Evolutionary conservation across 192 early-diverging fungal species (phyloP), one percentile per base, ranked within the genome.

Genomic region (Chytriomyces confervae): DNA sequence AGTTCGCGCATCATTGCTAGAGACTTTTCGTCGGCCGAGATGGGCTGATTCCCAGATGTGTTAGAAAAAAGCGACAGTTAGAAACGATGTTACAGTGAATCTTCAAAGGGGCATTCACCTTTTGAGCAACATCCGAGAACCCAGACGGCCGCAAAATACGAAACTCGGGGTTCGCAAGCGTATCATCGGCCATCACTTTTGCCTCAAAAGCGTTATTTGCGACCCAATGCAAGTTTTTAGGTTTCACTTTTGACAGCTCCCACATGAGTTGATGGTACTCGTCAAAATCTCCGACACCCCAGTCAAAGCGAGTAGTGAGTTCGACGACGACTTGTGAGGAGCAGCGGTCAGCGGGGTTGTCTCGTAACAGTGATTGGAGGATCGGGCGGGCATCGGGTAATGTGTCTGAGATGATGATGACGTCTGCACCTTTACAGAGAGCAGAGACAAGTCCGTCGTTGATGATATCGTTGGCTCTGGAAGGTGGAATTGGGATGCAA

Each of bases 161-260:
- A 66, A 76, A 76, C 36, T 64, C 62, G 24, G 74, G 74, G 44
- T 48, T 76, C 7, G 74, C 74, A 18, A 36, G 43, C 47, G 63
- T 66, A 43, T 76, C 74, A 53, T 76, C 74, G 9, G 74, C 74
- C 74, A 76, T 76, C 7, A 76, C 74, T 66, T 76, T 76, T 6
- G 74, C 74, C 23, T 76, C 74, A 48, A 76, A 76, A 16, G 74
- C 74, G 43, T 76, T 76, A 66, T 76, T 76, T 6, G 74, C 74
- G 48, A 76, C 74, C 74, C 74, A 76, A 62, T 45, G 61, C 48
- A 76, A 66, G 46, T 76, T 76, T n/a, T 45, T 29, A 29, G 64
- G 64, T n/a, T 66, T 76, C 36, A 64, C 74, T 23, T 66, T 29
- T 3, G 49, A 29, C 8, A 76, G 46, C 46, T 64, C 63, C 74